Conservation (phyloP, 2,329 filamentous ascomycete species). For the Lachnellula suecica region DNA sequence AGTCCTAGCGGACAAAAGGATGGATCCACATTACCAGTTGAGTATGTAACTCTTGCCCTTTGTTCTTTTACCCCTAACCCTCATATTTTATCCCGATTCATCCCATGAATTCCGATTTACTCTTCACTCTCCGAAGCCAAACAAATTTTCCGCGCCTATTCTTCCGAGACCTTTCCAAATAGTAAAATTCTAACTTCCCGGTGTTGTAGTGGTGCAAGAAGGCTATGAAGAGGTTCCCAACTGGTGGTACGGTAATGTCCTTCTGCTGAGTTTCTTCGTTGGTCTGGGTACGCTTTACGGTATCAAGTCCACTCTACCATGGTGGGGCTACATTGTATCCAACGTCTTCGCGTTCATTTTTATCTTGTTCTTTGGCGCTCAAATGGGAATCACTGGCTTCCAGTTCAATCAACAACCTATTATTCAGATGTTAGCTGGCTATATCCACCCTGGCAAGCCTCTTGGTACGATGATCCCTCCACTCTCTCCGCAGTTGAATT, state of each 20-base stretch:
- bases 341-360: conserved; percentile 27
- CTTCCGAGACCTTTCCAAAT: too few species aligned
- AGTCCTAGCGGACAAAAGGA: conserved; percentile 13
- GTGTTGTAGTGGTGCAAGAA: conserved; percentile 35
- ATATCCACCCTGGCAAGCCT: conserved; percentile 53
- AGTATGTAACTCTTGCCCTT: too few species aligned
- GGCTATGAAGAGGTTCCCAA: conserved; percentile 53
- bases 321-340: conserved; percentile 31
- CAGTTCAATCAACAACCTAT: conserved; percentile 46
- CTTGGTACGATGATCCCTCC: conserved; percentile 55
- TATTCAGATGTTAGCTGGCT: conserved; percentile 47
- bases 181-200: too few species aligned
- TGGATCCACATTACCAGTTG: conserved; percentile 43
- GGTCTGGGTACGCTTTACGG: conserved; percentile 45
- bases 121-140: too few species aligned
- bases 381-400: conserved; percentile 45
- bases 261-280: conserved; percentile 46
- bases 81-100: too few species aligned
- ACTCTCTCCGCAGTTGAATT: conserved; percentile 35
- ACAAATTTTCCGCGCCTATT: too few species aligned
- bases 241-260: conserved; percentile 55
- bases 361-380: conserved; percentile 33
- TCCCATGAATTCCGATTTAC: too few species aligned
- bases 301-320: conserved; percentile 59
- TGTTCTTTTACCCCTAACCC: too few species aligned